These are phyloP conservation scores for Pezicula carpinea DNA, from an alignment of 2,329 filamentous ascomycete species.

Conservation along the genomic window DNA sequence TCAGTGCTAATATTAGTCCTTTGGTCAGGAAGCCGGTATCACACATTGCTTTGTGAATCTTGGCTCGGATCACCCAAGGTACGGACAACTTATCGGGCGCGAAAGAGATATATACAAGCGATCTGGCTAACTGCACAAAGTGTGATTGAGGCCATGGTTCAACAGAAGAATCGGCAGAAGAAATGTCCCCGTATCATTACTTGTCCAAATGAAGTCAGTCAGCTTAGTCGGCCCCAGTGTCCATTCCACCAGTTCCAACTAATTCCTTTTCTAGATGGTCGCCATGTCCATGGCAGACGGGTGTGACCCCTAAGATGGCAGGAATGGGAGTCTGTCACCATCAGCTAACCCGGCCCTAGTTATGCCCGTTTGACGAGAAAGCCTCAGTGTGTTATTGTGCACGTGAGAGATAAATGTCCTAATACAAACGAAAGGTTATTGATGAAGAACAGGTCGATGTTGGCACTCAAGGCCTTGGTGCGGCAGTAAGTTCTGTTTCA, in stretches of 20 bases:
- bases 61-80: conserved; percentile 53
- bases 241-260: conserved; percentile 9
- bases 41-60: conserved; percentile 55
- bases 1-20: conserved; percentile 10
- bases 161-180: conserved; percentile 62
- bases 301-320: no score
- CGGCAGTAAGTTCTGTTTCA: not conserved
- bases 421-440: not conserved
- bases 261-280: conserved; percentile 50
- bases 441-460: conserved; percentile 56
- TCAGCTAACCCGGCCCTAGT: conserved; percentile 23
- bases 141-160: conserved; percentile 70
- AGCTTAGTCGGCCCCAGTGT: conserved; percentile 4
- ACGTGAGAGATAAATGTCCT: conserved; percentile 25
- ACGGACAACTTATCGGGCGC: no score
- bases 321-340: no score
- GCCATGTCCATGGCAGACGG: conserved; percentile 72
- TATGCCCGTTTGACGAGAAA: conserved; percentile 63
- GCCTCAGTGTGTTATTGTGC: conserved; percentile 67
- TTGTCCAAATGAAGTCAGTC: conserved; percentile 66
- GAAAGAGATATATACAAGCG: no score
- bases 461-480: conserved; percentile 68
- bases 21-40: conserved; percentile 38
- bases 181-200: conserved; percentile 65
- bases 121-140: not conserved